A percentile compares a stretch with the other conserved stretches of the same genome.
These are phyloP conservation scores for Penicillium egyptiacum DNA, from an alignment of 495 filamentous ascomycete species.

Conservation along the genomic window DNA sequence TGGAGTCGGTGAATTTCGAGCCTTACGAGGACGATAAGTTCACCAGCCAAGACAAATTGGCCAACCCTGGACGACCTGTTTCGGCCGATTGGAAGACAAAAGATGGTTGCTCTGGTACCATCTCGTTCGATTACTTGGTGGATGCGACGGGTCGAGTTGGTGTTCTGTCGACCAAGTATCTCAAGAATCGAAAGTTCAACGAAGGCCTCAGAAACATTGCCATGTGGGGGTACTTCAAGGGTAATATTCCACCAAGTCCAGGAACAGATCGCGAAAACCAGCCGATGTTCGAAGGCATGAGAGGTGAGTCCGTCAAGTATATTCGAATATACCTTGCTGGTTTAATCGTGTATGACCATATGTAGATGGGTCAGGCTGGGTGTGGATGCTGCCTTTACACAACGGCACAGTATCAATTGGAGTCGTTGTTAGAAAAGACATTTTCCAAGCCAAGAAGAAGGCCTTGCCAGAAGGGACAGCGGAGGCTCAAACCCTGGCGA, in stretches of 20 bases:
- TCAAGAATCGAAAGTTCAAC: constrained; percentile 46
- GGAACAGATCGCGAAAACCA: constrained; percentile 32
- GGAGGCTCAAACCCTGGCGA: neutral
- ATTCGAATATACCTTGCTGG: neutral
- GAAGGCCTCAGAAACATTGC: constrained; percentile 45
- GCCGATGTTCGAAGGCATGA: constrained; percentile 45
- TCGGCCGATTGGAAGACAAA: constrained; percentile 38
- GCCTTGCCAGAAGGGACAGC: constrained; percentile 9
- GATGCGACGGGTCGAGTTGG: constrained; percentile 47
- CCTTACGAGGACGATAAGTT: constrained; percentile 3
- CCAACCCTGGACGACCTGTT: constrained; percentile 36
- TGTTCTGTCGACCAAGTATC: constrained; percentile 41
- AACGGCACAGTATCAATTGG: constrained; percentile 45
- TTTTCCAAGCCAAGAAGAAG: constrained; percentile 24
- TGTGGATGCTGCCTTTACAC: constrained; percentile 48
- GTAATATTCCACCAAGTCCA: constrained; percentile 22
- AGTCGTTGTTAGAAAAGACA: constrained; percentile 38
- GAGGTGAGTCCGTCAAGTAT: constrained; percentile 18
- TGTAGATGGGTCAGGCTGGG: constrained; percentile 44
- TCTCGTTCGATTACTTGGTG: constrained; percentile 46
- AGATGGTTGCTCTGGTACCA: constrained; percentile 30
- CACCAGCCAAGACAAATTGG: constrained; percentile 1
- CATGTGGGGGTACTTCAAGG: constrained; percentile 47
- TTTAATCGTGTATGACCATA: neutral
- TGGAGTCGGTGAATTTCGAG: constrained; percentile 39